Conservation (phyloP, 805 yeast genomes). For the Ogataea corticis region DNA sequence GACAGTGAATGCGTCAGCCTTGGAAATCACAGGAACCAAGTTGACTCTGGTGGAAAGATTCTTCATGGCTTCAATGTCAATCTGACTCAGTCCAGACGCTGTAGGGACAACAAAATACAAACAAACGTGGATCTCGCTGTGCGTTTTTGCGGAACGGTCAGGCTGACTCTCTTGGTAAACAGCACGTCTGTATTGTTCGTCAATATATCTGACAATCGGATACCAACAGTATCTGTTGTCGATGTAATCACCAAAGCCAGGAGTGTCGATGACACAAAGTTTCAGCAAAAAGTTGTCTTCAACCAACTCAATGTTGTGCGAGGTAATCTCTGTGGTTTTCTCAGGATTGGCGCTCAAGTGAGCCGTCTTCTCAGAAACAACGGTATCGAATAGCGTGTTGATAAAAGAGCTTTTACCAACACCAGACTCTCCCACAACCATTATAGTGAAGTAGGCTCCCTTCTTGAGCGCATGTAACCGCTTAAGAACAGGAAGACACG, state of each 20-base stretch:
- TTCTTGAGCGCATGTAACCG: slow-evolving; percentile 39
- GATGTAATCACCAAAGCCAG: slow-evolving; percentile 72
- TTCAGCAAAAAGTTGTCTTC: slow-evolving; percentile 62
- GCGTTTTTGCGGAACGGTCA: slow-evolving; percentile 49
- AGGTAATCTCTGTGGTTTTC: slow-evolving; percentile 34
- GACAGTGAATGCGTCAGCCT: slow-evolving; percentile 71
- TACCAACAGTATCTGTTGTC: slow-evolving; percentile 69
- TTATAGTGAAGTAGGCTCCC: slow-evolving; percentile 76
- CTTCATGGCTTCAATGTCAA: slow-evolving; percentile 75
- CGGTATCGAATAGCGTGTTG: slow-evolving; percentile 71
- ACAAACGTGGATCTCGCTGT: slow-evolving; percentile 81
- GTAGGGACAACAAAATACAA: slow-evolving; percentile 78
- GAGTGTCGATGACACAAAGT: slow-evolving; percentile 67
- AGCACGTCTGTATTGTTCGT: slow-evolving; percentile 69
- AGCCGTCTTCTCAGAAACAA: slow-evolving; percentile 32
- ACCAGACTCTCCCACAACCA: slow-evolving; percentile 88
- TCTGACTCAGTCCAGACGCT: slow-evolving; percentile 56
- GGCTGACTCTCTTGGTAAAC: slow-evolving; percentile 82
- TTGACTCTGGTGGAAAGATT: slow-evolving; percentile 71
- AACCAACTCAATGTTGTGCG: slow-evolving; percentile 49
- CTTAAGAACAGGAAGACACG: slow-evolving; percentile 33
- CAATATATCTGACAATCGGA: slow-evolving; percentile 71
- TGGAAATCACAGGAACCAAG: slow-evolving; percentile 78
- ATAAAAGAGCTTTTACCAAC: slow-evolving; percentile 81
- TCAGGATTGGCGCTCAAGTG: slow-evolving; percentile 28